Evolutionary conservation across 2,329 filamentous ascomycete genomes (phyloP).

Genomic region (Cercospora sojina): DNA sequence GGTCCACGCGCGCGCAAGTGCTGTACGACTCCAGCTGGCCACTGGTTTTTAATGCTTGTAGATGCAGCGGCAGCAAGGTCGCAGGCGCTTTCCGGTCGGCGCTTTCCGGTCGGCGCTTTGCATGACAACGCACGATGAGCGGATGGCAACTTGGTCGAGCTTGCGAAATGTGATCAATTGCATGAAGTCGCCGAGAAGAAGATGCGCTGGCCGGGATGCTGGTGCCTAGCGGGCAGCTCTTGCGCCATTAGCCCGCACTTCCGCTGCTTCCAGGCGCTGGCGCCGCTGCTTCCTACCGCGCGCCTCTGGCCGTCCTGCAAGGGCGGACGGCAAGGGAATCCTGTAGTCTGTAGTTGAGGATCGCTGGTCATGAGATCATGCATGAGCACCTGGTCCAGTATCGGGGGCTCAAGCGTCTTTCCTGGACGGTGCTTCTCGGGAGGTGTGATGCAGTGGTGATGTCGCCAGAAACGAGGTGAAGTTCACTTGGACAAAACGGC

Average conservation of each 20-base stretch:
- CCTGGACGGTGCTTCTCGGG: slow-evolving; percentile 12
- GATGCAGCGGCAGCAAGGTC: neutral
- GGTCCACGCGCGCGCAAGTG: neutral
- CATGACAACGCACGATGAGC: slow-evolving; percentile 2
- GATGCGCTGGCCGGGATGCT: slow-evolving; percentile 1
- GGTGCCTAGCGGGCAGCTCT: slow-evolving; percentile 4
- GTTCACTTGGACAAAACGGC: slow-evolving; percentile 4
- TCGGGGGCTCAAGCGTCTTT: slow-evolving; percentile 6
- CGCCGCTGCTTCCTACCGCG: slow-evolving; percentile 7
- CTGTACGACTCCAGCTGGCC: neutral
- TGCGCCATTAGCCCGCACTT: neutral
- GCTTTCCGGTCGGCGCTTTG: neutral
- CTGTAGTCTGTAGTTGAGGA: neutral
- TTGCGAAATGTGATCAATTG: slow-evolving; percentile 14
- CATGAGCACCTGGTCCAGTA: slow-evolving; percentile 12
- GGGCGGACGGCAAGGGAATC: neutral
- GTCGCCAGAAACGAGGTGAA: slow-evolving; percentile 8
- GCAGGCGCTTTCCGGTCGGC: neutral
- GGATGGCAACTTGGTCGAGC: neutral
- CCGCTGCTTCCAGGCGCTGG: neutral
- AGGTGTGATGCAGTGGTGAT: neutral
- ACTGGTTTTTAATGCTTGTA: neutral
- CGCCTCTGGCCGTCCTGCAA: slow-evolving; percentile 11
- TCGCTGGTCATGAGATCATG: slow-evolving; percentile 5
- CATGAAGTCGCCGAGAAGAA: slow-evolving; percentile 6